phyloP scores from a whole-genome alignment of 2,329 filamentous ascomycete genomes.

The Penicillium sp. region DNA sequence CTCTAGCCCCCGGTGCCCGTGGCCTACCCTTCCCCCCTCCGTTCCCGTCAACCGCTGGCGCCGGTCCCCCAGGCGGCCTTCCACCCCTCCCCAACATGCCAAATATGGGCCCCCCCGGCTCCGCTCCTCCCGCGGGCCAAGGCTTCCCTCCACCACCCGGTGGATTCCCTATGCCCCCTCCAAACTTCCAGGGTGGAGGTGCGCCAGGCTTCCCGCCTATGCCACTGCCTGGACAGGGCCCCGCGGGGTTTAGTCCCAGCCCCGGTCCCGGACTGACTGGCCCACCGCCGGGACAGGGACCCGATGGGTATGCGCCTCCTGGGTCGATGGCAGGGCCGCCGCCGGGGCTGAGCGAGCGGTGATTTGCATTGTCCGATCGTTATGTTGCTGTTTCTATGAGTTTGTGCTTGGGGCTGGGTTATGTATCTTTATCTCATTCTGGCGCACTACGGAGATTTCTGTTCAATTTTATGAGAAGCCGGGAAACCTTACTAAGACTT shows the following conservation, averaged over 20 bases:
- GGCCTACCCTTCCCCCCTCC: constrained; percentile 60
- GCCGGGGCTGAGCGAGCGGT: constrained; percentile 35
- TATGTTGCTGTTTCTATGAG: constrained; percentile 2
- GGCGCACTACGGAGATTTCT: constrained; percentile 7
- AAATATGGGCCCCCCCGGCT: constrained; percentile 50
- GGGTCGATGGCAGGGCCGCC: constrained; percentile 22
- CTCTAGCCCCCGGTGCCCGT: constrained; percentile 59
- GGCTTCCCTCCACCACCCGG: constrained; percentile 32
- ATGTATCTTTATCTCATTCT: constrained; percentile 9
- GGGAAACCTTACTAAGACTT: background rate
- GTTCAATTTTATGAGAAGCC: constrained; percentile 5
- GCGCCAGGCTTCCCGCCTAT: constrained; percentile 40
- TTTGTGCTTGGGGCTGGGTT: background rate
- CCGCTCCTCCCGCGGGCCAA: constrained; percentile 21
- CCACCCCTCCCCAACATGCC: constrained; percentile 43
- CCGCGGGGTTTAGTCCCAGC: constrained; percentile 29
- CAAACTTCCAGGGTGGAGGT: constrained; percentile 54
- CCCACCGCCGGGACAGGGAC: constrained; percentile 36
- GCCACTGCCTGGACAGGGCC: constrained; percentile 31
- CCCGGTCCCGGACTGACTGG: constrained; percentile 34
- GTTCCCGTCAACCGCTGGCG: constrained; percentile 38
- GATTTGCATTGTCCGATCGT: constrained; percentile 9
- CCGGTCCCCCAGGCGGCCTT: constrained; percentile 43
- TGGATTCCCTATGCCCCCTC: constrained; percentile 23
- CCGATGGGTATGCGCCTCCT: constrained; percentile 34